Base-by-base conservation (phyloP, 306 rosid genomes). In the Trifolium fragiferum region DNA sequence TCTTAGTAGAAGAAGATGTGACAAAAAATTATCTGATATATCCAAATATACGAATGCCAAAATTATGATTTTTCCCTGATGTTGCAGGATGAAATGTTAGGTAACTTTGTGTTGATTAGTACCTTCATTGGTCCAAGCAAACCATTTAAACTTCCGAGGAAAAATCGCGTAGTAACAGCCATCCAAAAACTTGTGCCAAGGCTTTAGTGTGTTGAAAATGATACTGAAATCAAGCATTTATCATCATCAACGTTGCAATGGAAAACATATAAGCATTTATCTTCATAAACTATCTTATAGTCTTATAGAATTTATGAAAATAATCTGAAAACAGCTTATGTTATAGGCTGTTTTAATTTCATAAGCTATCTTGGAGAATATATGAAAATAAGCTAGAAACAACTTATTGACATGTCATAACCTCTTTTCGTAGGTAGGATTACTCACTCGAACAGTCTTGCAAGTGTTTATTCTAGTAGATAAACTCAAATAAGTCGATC, bases 81-180 rank as follows among this genome's bases (percentile, higher is more conserved):
- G 3, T 32, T 16, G 43, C 19, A 19, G 7, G 23, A 63, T 50
- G 66, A 72, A 49, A 67, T 10, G 8, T 1, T 44, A 55, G 40
- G 27, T 35, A 37, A n/a, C n/a, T 27, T 35, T 61, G 20, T 55
- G 76, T 72, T 53, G 23, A 54, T 12, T 14, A 16, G 18, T 68
- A 93, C 98, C 97, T 89, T 91, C 47, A 93, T 88, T 30, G 98
- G 96, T 75, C 93, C 97, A 78, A 90, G 90, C 70, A 88, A 72
- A 64, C 98, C 98, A 84, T 93, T 93, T 72, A 91, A 86, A 76
- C 84, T 27, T 81, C 98, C 98, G 66, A 90, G 98, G 78, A 91
- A 76, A 83, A 93, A 93, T 51, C 98, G 80, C n/a, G 88, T 75
- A 15, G 37, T 6, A 41, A 91, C 7, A 60, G 98, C 98, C 98